Base-by-base conservation (phyloP, 1,139 yeast species). In the Groenewaldozyma sp. region DNA sequence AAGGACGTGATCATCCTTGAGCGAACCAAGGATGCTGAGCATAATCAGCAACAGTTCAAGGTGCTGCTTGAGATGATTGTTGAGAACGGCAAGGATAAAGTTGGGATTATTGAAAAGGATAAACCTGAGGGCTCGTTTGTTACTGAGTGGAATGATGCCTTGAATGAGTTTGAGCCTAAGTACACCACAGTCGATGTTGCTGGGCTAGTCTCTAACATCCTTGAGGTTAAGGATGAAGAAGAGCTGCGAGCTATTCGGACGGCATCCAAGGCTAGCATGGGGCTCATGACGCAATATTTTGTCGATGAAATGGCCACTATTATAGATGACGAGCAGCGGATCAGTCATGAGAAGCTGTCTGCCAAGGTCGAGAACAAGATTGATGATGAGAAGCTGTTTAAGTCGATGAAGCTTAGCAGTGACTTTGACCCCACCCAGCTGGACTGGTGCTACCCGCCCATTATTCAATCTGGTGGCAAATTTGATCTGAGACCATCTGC, bases 401-500 rank as follows among this genome's bases (percentile, higher is more conserved):
- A 67, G 45, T 68, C 68, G 35, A 63, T 71, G 50, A 82, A 80
- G 53, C 60, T 76, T 7, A 71, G 78, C 7, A 57, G 74, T 35
- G 88, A 76, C 41, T 82, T 86, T 51, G 95, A 86, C 54, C 69
- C 82, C 3, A 78, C 76, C 46, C 76, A 78, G 47, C 65, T 91
- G 28, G 97, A 91, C 60, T 91, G 96, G 96, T 83, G 95, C 52
- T 87, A 86, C 60, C 77, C 87, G 36, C 97, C 98, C 24, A 82
- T 86, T 42, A 73, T 91, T 44, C 95, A 88, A 63, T 81, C 94
- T 52, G 94, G 94, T 39, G 87, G 86, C 34, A 77, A 78, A 40
- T 88, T 78, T 56, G 95, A 87, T 59, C 68, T 88, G 55, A 80
- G 73, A 53, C 93, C 94, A 35, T 80, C 93, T 47, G 95, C 95